Evolutionary conservation across 345 rosid genomes (phyloP), one percentile per base, ranked within the genome.

Genomic region (Nephelium lappaceum): DNA sequence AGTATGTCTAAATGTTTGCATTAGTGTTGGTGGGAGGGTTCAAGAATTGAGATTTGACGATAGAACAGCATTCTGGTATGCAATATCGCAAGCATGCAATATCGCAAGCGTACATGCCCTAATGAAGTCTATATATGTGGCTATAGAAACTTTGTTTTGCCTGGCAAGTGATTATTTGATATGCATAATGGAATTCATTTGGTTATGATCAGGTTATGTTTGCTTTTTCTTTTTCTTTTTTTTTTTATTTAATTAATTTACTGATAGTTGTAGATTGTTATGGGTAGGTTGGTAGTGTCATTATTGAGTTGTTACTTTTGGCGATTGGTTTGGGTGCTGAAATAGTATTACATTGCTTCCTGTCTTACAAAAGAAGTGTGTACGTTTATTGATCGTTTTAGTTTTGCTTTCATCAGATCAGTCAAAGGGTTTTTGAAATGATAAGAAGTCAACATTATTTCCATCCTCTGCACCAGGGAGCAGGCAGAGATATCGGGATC

Each of bases 361-460:
- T n/a, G 38, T 75, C 38, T 45, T 76, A 24, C 21, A 58, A 25
- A 64, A 39, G 75, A 45, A 62, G 10, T 81, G 15, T 49, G 81
- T 57, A 7, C 10, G 55, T 36, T 45, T 74, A 12, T 69, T 73
- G 69, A 74, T 55, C 65, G 47, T 47, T 4, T 23, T n/a, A 47
- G 72, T 69, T 77, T 75, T 27, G 39, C 45, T 81, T 73, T 84
- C 68, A 36, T 39, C 97, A 97, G 99, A 92, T 97, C 31, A 94
- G 97, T 81, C 89, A 75, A 64, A 91, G 96, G 88, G 98, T 92
- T 55, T 97, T 97, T 81, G 92, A 87, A 81, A 62, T 88, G 79
- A 88, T 90, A 83, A 88, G 90, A 87, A 88, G 75, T 77, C 97
- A 91, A 64, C 62, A 85, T 77, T 82, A 87, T 19, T 71, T 39